Percentiles rank a stretch among this genome's conserved stretches.
Evolutionary conservation across 257 asterid genomes (phyloP).

Genomic region (Primulina tabacum): DNA sequence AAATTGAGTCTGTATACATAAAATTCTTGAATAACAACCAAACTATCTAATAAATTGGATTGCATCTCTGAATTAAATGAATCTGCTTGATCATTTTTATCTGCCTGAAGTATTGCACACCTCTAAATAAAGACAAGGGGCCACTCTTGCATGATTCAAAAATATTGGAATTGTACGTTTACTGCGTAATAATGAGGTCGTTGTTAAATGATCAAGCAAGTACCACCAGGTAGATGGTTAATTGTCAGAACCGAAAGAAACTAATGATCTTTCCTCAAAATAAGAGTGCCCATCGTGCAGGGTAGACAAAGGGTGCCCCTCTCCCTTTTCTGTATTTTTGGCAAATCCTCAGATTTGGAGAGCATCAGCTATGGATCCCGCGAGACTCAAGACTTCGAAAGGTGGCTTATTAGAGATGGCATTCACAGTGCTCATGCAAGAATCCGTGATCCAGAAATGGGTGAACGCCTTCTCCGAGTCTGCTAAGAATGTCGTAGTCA

Average conservation of each 20-base stretch:
- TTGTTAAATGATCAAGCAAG: too few species aligned
- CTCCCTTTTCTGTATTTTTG: background rate
- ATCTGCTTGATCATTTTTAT: background rate
- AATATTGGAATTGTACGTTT: too few species aligned
- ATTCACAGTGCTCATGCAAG: constrained; percentile 77
- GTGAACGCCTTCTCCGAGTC: constrained; percentile 59
- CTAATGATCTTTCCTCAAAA: background rate
- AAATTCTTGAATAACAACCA: background rate
- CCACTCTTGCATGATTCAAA: background rate
- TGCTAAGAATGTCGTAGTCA: constrained; percentile 19
- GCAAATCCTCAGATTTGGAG: constrained; percentile 61
- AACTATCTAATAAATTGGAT: background rate
- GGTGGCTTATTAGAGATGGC: constrained; percentile 64
- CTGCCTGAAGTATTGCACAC: background rate
- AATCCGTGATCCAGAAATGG: constrained; percentile 91
- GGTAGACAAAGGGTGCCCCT: background rate
- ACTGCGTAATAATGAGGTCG: too few species aligned
- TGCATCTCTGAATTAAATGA: background rate
- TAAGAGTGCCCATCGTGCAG: background rate
- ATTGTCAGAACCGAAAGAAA: background rate
- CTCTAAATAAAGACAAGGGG: background rate
- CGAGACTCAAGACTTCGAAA: constrained; percentile 84
- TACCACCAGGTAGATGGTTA: background rate
- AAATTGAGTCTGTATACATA: too few species aligned
- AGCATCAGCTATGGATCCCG: constrained; percentile 87